Evolutionary conservation across 1,284 basidiomycete species (phyloP), one percentile per base, ranked within the genome.

Genomic region (Vanrija sp.): DNA sequence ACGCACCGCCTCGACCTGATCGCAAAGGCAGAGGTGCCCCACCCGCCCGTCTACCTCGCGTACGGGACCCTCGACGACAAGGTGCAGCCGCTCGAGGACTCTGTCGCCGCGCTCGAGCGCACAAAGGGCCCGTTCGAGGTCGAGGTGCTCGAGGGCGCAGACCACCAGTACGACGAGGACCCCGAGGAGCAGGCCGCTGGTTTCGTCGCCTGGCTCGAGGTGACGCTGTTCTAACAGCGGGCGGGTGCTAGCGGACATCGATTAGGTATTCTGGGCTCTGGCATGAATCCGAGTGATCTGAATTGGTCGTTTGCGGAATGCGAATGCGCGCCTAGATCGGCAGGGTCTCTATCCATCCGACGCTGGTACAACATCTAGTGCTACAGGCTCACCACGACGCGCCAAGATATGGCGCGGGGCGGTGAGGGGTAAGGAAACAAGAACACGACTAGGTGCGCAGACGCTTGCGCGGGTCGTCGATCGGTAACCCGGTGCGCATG

Each of bases 151-250:
- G 55, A 62, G 43, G 67, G 68, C 9, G 65, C 52, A 0, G 69
- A 68, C 51, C 72, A 74, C 62, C 65, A 54, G 41, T 74, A 56
- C 54, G 72, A 74, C 53, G 72, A 74, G 49, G 62, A 67, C 47
- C 59, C 68, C 6, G 56, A 48, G 3, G 69, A 66, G 50, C 66
- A 70, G 53, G 68, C 66, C 47, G 56, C 57, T 41, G 64, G 48
- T 6, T 69, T 74, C 47, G 60, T 59, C 38, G 49, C 54, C n/a
- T 74, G 72, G 72, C 53, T 74, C 27, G 67, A 51, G 42, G 31
- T 8, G 19, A 10, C 45, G 16, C 36, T 54, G n/a, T 48, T 31
- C 5, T 31, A 31, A 14, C 31, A 12, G 4, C 31, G 12, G 2
- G 38, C 6, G 38, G 10, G 38, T 3, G 38, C 19, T 14, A 6